Evolutionary conservation across 345 rosid genomes (phyloP).

Genomic region (Camelina hispida): DNA sequence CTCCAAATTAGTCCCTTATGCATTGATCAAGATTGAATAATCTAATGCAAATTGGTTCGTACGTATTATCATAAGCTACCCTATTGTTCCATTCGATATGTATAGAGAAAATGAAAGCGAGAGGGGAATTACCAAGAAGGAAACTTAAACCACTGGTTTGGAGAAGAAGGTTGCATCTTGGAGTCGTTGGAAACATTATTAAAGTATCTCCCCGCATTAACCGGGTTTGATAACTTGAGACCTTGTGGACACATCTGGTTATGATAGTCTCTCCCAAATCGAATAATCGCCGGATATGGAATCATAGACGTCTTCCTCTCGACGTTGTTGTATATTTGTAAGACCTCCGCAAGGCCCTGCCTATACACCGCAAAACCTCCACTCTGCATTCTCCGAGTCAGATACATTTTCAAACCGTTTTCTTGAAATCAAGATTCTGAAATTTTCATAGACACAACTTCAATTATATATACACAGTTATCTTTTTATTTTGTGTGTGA

Average conservation of each 20-base stretch:
- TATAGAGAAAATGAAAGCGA: neutral
- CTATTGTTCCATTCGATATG: neutral
- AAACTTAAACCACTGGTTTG: slow-evolving; percentile 41
- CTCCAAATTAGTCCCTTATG: neutral
- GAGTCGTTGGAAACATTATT: slow-evolving; percentile 19
- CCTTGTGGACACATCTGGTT: slow-evolving; percentile 24
- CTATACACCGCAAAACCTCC: slow-evolving; percentile 29
- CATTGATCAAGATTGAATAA: neutral
- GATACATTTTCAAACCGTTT: slow-evolving; percentile 30
- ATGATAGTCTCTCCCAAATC: slow-evolving; percentile 32
- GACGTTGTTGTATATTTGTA: slow-evolving; percentile 35
- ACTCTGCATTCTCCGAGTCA: slow-evolving; percentile 33
- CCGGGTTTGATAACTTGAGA: slow-evolving; percentile 28
- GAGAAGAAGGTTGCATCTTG: slow-evolving; percentile 37
- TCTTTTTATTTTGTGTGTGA: slow-evolving; percentile 28
- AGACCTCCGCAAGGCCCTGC: slow-evolving; percentile 33
- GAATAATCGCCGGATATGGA: slow-evolving; percentile 30
- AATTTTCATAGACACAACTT: neutral
- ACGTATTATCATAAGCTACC: neutral
- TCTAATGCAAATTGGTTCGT: neutral
- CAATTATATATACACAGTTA: neutral
- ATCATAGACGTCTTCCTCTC: slow-evolving; percentile 26
- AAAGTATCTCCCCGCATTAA: slow-evolving; percentile 28
- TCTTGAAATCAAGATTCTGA: neutral
- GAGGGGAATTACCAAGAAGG: slow-evolving; percentile 44